Percentiles rank a stretch among this genome's conserved stretches.
phyloP scores from a whole-genome alignment of 2,329 filamentous ascomycete genomes.

The Spiromastix sp. region DNA sequence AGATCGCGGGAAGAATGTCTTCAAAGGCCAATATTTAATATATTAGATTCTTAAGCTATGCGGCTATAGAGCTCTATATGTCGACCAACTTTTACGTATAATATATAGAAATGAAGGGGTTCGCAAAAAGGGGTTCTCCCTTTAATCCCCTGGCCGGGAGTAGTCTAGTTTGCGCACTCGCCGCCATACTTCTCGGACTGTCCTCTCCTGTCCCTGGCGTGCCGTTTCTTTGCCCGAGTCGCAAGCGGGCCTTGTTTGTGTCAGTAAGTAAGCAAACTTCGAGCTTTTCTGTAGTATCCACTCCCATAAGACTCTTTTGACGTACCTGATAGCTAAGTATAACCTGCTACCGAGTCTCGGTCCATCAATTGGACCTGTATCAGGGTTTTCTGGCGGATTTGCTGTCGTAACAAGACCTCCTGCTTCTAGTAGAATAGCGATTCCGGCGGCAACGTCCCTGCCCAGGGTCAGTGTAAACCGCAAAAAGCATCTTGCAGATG shows the following conservation, averaged over 20 bases:
- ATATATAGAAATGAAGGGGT: too few relatives aligned
- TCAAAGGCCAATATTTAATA: conserved; percentile 20
- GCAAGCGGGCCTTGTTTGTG: conserved; percentile 48
- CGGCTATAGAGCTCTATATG: too few relatives aligned
- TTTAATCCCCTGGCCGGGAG: conserved; percentile 49
- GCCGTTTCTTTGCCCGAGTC: conserved; percentile 51
- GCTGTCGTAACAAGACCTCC: conserved; percentile 65
- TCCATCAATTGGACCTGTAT: conserved; percentile 47
- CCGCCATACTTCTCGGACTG: conserved; percentile 63
- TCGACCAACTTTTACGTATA: too few relatives aligned
- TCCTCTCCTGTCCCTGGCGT: conserved; percentile 57
- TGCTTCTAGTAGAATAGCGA: conserved; percentile 62
- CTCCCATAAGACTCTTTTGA: too few relatives aligned
- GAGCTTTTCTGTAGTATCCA: too few relatives aligned
- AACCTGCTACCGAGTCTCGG: conserved; percentile 56
- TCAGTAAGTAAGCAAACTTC: too few relatives aligned
- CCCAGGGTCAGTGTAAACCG: neutral
- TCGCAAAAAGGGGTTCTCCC: too few relatives aligned
- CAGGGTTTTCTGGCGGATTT: conserved; percentile 53
- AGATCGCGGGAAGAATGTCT: conserved; percentile 8
- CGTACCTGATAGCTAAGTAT: conserved; percentile 58
- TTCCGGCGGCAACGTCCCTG: conserved; percentile 63
- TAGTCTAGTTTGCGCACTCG: conserved; percentile 59
- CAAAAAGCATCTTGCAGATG: too few relatives aligned
- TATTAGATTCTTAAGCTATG: too few relatives aligned